These are phyloP conservation scores for Cotoneaster glaucophyllus DNA, from an alignment of 306 rosid species.

Conservation along the genomic window DNA sequence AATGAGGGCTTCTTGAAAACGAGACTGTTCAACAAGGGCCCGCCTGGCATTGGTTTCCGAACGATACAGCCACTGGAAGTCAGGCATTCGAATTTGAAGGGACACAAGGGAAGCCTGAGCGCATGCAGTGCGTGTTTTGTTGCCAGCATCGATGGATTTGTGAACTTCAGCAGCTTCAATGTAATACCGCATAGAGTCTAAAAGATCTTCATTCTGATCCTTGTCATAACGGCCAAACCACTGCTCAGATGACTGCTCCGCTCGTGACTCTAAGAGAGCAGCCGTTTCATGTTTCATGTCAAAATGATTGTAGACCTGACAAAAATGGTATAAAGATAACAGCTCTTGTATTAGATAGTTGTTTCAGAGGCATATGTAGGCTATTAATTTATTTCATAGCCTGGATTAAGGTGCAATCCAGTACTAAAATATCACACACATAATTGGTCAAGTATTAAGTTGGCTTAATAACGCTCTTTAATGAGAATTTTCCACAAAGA, in stretches of 20 bases:
- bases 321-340: conserved; percentile 1
- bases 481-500: conserved; percentile 5
- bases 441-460: not conserved
- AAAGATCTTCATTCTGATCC: conserved; percentile 84
- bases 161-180: conserved; percentile 98
- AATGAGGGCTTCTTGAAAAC: conserved; percentile 90
- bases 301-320: conserved; percentile 87
- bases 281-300: conserved; percentile 98
- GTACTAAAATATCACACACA: not conserved
- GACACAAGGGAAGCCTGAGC: conserved; percentile 95
- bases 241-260: conserved; percentile 65
- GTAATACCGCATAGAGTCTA: conserved; percentile 86
- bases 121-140: conserved; percentile 76
- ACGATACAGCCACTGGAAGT: conserved; percentile 72
- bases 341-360: not conserved
- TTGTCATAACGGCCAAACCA: conserved; percentile 70
- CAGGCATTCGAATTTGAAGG: conserved; percentile 96
- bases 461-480: not conserved
- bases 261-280: conserved; percentile 83
- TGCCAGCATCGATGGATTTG: conserved; percentile 95
- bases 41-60: conserved; percentile 86
- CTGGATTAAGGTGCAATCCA: not conserved
- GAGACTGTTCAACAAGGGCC: conserved; percentile 87
- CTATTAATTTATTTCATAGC: not conserved
- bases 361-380: not conserved